Evolutionary conservation across 176 grass and related monocot genomes (phyloP).

Genomic region (Oryza rufipogon): DNA sequence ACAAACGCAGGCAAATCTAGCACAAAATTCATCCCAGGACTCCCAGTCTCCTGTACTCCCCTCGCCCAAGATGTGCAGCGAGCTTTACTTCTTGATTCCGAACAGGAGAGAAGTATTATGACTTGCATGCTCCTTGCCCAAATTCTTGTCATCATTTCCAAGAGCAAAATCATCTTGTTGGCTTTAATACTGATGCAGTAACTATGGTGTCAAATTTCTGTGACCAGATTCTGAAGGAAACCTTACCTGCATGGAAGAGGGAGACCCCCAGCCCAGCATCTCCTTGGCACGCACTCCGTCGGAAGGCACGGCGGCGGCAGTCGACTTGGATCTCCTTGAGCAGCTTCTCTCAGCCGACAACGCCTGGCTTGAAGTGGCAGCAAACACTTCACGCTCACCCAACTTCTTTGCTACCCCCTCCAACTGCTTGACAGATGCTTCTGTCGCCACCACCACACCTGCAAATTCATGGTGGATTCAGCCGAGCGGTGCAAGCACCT

Average conservation of each 20-base stretch:
- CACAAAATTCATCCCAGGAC: slow-evolving; percentile 33
- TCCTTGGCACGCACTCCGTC: slow-evolving; percentile 48
- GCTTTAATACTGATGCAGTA: slow-evolving; percentile 43
- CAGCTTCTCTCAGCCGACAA: slow-evolving; percentile 70
- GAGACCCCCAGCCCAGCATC: slow-evolving; percentile 43
- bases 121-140: slow-evolving; percentile 17
- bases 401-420: slow-evolving; percentile 50
- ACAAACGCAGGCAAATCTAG: slow-evolving; percentile 11
- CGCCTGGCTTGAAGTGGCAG: slow-evolving; percentile 61
- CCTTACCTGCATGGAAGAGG: slow-evolving; percentile 69
- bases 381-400: slow-evolving; percentile 40
- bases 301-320: slow-evolving; percentile 32
- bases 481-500: slow-evolving; percentile 29
- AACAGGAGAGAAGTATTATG: slow-evolving; percentile 34
- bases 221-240: slow-evolving; percentile 57
- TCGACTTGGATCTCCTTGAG: slow-evolving; percentile 86
- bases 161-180: slow-evolving; percentile 8
- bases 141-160: slow-evolving; percentile 28
- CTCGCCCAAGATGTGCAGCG: slow-evolving; percentile 44
- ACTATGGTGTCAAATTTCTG: slow-evolving; percentile 39
- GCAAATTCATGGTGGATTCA: slow-evolving; percentile 41
- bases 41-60: slow-evolving; percentile 21
- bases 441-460: slow-evolving; percentile 19
- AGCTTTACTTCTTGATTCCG: slow-evolving; percentile 36
- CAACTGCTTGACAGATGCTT: slow-evolving; percentile 47